Evolutionary conservation across 345 rosid species (phyloP).

Genomic region (Populus simonii): DNA sequence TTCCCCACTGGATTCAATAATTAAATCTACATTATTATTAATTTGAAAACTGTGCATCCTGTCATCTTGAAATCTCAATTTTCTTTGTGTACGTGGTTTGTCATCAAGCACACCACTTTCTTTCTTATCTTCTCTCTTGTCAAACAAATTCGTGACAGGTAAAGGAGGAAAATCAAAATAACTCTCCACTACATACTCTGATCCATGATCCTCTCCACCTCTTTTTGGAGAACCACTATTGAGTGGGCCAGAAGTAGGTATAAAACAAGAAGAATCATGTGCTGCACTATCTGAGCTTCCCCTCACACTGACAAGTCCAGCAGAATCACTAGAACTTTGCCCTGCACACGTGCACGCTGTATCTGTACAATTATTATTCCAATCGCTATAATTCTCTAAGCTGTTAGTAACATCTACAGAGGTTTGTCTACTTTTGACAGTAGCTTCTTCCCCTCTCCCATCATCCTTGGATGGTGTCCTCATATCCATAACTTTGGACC

Average conservation of each 20-base stretch:
- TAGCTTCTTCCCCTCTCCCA: constrained; percentile 39
- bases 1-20: constrained; percentile 57
- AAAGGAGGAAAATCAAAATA: constrained; percentile 65
- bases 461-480: constrained; percentile 75
- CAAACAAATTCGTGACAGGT: constrained; percentile 74
- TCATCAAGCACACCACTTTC: constrained; percentile 38
- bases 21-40: constrained; percentile 65
- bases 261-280: constrained; percentile 46
- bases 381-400: constrained; percentile 38
- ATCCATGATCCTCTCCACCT: constrained; percentile 33
- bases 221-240: constrained; percentile 37
- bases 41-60: constrained; percentile 77
- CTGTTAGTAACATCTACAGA: constrained; percentile 42
- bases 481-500: constrained; percentile 94
- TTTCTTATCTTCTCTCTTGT: constrained; percentile 50
- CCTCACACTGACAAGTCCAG: constrained; percentile 53
- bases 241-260: constrained; percentile 40
- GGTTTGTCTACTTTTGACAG: constrained; percentile 40
- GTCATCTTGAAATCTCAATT: constrained; percentile 47
- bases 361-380: constrained; percentile 56
- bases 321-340: constrained; percentile 58
- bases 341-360: constrained; percentile 40
- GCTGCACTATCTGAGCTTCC: constrained; percentile 53
- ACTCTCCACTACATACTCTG: constrained; percentile 40
- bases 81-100: constrained; percentile 34